Base-by-base conservation (phyloP, 2,329 filamentous ascomycete genomes). In the Laburnicola sp. region DNA sequence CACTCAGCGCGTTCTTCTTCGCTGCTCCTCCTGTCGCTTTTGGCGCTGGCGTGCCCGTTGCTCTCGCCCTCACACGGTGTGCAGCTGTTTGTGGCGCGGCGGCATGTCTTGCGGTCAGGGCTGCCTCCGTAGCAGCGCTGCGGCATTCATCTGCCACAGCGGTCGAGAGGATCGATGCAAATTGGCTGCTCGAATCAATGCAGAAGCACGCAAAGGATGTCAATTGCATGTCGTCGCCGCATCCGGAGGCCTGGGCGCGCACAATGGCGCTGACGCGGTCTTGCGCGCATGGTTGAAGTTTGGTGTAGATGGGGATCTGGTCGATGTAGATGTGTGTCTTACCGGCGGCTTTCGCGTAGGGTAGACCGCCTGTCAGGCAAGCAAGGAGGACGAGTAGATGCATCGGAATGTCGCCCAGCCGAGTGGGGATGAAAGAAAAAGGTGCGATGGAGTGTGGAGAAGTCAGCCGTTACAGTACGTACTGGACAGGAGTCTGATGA, bases 131-230 rank as follows among this genome's bases (percentile, higher is more conserved):
- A 3, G 46, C 46, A 4, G 46, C 35, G 30, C 34, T 36, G 3
- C 41, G 26, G 37, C 48, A 56, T 22, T 45, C 35, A 21, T 44
- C 37, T 16, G 8, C 25, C n/a, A 54, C 52, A 23, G 52, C 52
- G 16, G 52, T 54, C 21, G 52, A 54, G 7, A 54, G 51, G 30
- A 54, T 48, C 11, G 44, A 45, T 6, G 44, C 42, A 27, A 44
- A 51, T 10, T 48, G 9, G 30, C 38, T 51, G 26, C 48, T 54
- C 41, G 52, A 51, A 8, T 51, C 39, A 10, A 56, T 26, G 44
- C 60, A 63, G 42, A 63, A 63, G 42, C 60, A 63, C 6, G 48
- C 53, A 35, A 63, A 62, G 40, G 49, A 57, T 3, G 60, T 63
- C 25, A 62, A 43, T 32, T 58, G 51, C 28, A 36, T 45, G 11